Conservation (phyloP, 1,284 basidiomycete species). For the Rhodotorula sp. region DNA sequence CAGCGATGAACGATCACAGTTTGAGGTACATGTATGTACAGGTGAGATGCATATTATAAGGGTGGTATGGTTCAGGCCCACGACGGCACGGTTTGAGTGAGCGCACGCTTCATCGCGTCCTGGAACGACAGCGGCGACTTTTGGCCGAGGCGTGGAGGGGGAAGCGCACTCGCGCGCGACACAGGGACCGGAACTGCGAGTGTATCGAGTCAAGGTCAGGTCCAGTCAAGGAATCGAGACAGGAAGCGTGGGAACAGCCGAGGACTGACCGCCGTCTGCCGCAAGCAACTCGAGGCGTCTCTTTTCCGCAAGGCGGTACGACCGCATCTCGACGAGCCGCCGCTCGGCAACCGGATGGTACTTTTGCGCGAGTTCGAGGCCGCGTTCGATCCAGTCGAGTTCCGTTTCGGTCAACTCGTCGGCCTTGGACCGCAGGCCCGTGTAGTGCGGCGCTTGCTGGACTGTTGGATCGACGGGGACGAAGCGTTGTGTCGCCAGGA, state of each 20-base stretch:
- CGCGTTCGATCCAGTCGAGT: conserved; percentile 35
- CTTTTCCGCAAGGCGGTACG: conserved; percentile 1
- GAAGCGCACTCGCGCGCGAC: not conserved
- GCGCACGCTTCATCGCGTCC: conserved; percentile 7
- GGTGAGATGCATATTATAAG: no score
- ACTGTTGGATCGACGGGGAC: not conserved
- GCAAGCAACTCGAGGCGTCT: not conserved
- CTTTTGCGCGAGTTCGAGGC: conserved; percentile 11
- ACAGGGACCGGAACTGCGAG: no score
- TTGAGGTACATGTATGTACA: no score
- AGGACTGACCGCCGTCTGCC: not conserved
- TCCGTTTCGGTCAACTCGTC: conserved; percentile 24
- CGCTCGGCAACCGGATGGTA: conserved; percentile 23
- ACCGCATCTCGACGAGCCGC: conserved; percentile 14
- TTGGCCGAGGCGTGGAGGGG: not conserved
- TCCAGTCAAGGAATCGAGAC: not conserved
- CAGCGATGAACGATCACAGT: no score
- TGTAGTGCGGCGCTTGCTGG: no score
- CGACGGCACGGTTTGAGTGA: conserved; percentile 4
- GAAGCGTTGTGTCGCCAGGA: conserved; percentile 19
- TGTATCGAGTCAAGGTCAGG: no score
- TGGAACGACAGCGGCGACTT: conserved; percentile 2
- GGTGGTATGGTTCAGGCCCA: not conserved
- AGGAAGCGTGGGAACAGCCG: not conserved
- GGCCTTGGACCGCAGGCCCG: not conserved